These are phyloP conservation scores for Zasmidium cellare DNA, from an alignment of 2,329 filamentous ascomycete species.

Conservation along the genomic window DNA sequence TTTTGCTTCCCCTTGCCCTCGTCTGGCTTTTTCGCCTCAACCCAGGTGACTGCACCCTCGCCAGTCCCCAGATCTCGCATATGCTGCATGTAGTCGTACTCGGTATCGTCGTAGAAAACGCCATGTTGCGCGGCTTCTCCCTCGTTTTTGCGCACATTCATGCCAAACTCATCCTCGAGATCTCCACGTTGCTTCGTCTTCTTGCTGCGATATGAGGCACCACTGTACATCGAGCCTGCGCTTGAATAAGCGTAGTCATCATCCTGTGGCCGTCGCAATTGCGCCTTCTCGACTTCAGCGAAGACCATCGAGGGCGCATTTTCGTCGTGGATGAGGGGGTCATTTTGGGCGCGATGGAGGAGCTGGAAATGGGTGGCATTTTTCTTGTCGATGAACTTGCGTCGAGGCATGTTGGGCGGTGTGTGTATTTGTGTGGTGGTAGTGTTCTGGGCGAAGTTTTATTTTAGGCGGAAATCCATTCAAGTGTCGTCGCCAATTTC, in stretches of 20 bases:
- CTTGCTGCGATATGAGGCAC: constrained; percentile 26
- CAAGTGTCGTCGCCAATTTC: neutral
- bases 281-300: constrained; percentile 57
- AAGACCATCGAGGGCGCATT: constrained; percentile 88
- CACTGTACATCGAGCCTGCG: constrained; percentile 37
- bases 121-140: constrained; percentile 94
- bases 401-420: constrained; percentile 64
- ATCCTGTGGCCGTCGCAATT: constrained; percentile 19
- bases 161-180: constrained; percentile 71
- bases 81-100: constrained; percentile 99
- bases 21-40: constrained; percentile 64
- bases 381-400: constrained; percentile 86
- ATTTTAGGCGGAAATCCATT: neutral
- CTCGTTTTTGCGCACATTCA: constrained; percentile 78
- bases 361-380: constrained; percentile 89
- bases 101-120: constrained; percentile 89
- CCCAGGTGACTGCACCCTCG: constrained; percentile 73
- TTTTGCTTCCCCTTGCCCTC: constrained; percentile 66
- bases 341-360: constrained; percentile 94
- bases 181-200: constrained; percentile 60
- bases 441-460: neutral
- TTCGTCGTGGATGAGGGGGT: constrained; percentile 92
- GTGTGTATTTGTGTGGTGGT: neutral
- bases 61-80: constrained; percentile 74
- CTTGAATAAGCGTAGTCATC: constrained; percentile 30